Evolutionary conservation across 441 rosid species (phyloP), one percentile per base, ranked within the genome.

Genomic region (Pelargonium cotyledonis): DNA sequence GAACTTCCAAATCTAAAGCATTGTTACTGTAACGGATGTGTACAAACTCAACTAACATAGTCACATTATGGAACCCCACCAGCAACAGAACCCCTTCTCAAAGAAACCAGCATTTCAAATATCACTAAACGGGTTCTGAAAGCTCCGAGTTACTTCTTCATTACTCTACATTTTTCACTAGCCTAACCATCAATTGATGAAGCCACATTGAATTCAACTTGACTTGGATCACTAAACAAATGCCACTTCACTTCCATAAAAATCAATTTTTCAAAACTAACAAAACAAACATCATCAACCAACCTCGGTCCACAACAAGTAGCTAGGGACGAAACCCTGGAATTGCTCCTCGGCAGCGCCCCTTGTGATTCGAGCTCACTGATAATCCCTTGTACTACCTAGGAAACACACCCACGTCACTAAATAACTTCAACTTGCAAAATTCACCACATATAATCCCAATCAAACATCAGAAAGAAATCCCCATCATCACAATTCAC

Each of bases 291-390:
- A 46, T 10, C 65, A 40, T 10, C 60, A 63, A 73, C 75, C 9
- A 80, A 90, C 99, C 99, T 95, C 4, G 97, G 97, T 72, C 99
- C 99, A 65, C 99, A 95, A 72, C 99, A 95, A 15, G 99, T 95
- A 57, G 99, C 99, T 14, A 95, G 94, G 6, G 99, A 95, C 9
- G 99, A 95, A 84, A 95, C 99, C 86, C 99, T 88, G 2, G 99
- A 95, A 83, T 92, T 95, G 78, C 99, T 92, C 84, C 98, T 82
- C 12, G 99, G 99, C 66, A 92, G 87, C n/a, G 98, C 99, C 75
- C 99, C 99, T 83, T 90, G 99, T 19, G 96, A 87, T 77, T 95
- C 99, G 29, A 95, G 97, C 90, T 95, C 99, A 67, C 89, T 90
- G 65, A 95, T 95, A 76, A 95, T 88, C 76, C 94, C 95, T 90